Evolutionary conservation across 176 grass and related monocot species (phyloP).

Genomic region (Phyllostachys edulis): DNA sequence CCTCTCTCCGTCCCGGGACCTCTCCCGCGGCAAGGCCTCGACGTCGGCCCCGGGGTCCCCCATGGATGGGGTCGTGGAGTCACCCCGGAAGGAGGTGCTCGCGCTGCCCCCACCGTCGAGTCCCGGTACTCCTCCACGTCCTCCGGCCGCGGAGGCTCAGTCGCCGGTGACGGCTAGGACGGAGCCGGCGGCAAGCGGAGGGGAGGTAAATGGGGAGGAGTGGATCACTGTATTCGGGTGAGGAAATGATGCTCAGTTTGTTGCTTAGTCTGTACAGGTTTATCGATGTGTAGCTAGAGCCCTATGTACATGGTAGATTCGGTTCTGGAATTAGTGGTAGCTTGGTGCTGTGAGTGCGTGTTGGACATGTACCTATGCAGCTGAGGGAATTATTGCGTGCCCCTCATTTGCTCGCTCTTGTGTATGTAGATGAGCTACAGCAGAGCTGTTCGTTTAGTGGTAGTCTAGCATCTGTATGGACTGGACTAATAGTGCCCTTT

Average conservation of each 20-base stretch:
- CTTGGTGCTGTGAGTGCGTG: neutral
- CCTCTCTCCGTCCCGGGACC: constrained; percentile 47
- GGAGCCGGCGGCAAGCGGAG: constrained; percentile 34
- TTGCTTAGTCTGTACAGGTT: neutral
- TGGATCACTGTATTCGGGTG: constrained; percentile 97
- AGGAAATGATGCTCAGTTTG: constrained; percentile 16
- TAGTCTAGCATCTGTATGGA: neutral
- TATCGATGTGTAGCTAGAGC: neutral
- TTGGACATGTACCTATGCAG: neutral
- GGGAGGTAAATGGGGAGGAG: constrained; percentile 55
- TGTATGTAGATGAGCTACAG: neutral
- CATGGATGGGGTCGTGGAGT: constrained; percentile 52
- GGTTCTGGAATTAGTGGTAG: neutral
- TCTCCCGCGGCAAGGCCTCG: constrained; percentile 33
- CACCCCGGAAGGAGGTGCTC: constrained; percentile 36
- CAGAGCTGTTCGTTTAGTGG: neutral
- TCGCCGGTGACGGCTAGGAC: constrained; percentile 34
- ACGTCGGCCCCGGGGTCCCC: constrained; percentile 32
- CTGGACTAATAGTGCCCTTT: neutral
- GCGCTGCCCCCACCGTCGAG: constrained; percentile 42
- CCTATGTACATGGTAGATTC: constrained; percentile 3
- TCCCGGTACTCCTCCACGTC: constrained; percentile 30
- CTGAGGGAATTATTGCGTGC: neutral
- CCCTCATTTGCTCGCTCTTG: neutral
- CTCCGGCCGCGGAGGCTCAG: constrained; percentile 39